These are phyloP conservation scores for Metschnikowia santaceciliae DNA, from an alignment of 805 yeast genomes.

Conservation along the genomic window DNA sequence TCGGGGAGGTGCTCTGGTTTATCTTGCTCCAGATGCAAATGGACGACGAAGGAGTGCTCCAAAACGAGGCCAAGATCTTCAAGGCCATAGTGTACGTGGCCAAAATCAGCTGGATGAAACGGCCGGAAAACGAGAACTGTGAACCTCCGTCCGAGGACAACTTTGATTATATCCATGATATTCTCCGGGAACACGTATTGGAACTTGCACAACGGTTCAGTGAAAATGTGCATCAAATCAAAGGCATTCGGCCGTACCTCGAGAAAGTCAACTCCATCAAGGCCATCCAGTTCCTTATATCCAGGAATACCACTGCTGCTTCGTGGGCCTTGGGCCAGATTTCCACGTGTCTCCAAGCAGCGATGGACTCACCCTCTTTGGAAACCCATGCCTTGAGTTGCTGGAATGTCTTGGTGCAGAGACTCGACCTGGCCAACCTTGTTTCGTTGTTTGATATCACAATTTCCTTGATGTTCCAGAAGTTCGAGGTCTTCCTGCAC, in stretches of 20 bases:
- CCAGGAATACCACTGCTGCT: conserved; percentile 50
- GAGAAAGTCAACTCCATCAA: conserved; percentile 68
- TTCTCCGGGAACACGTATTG: conserved; percentile 54
- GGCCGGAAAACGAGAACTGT: conserved; percentile 8
- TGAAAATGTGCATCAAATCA: conserved; percentile 69
- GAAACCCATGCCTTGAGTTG: conserved; percentile 61
- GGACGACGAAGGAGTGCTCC: conserved; percentile 26
- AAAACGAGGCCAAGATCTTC: conserved; percentile 32
- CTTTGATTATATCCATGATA: conserved; percentile 25
- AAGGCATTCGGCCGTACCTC: conserved; percentile 66
- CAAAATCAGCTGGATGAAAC: conserved; percentile 20
- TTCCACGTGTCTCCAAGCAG: conserved; percentile 78
- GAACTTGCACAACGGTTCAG: conserved; percentile 79
- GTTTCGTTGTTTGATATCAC: conserved; percentile 69
- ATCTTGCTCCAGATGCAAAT: conserved; percentile 31
- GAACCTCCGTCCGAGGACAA: conserved; percentile 12
- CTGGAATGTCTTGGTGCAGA: conserved; percentile 59
- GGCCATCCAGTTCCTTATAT: conserved; percentile 68
- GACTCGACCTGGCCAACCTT: conserved; percentile 54
- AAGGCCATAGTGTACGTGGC: conserved; percentile 43
- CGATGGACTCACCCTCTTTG: conserved; percentile 59
- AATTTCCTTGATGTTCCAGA: conserved; percentile 67
- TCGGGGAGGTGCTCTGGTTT: conserved; percentile 39
- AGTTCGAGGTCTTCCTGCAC: conserved; percentile 50
- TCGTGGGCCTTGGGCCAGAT: conserved; percentile 71